These are phyloP conservation scores for Termitomyces sp. DNA, from an alignment of 768 basidiomycete species.

Conservation along the genomic window DNA sequence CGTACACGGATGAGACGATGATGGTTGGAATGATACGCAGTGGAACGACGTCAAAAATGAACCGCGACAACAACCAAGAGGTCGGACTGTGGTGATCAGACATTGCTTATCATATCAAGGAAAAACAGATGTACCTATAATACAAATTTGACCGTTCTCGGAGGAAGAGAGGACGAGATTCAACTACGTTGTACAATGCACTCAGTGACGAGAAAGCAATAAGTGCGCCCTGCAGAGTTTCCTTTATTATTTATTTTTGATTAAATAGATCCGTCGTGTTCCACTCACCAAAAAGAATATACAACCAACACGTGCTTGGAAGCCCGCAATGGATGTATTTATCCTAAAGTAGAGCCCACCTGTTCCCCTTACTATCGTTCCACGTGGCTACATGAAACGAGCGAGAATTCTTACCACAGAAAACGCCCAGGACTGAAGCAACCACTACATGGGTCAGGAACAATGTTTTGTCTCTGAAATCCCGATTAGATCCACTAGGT, in stretches of 20 bases:
- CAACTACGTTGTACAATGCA: slow-evolving; percentile 84
- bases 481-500: background rate
- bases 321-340: slow-evolving; percentile 78
- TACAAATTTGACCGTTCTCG: slow-evolving; percentile 83
- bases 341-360: slow-evolving; percentile 88
- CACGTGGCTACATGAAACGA: background rate
- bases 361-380: slow-evolving; percentile 17
- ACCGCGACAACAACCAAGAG: slow-evolving; percentile 85
- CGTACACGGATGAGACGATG: slow-evolving; percentile 78
- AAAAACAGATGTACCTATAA: slow-evolving; percentile 55
- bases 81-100: slow-evolving; percentile 53
- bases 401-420: slow-evolving; percentile 55
- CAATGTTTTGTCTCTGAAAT: slow-evolving; percentile 72
- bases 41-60: slow-evolving; percentile 87
- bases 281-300: slow-evolving; percentile 79
- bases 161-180: slow-evolving; percentile 80
- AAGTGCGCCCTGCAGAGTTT: slow-evolving; percentile 62
- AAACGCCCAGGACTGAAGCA: slow-evolving; percentile 73
- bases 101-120: background rate
- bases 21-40: slow-evolving; percentile 87
- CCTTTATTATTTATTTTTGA: background rate
- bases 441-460: slow-evolving; percentile 76
- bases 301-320: slow-evolving; percentile 91
- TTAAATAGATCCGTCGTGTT: background rate
- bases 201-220: slow-evolving; percentile 90